Conservation (phyloP, 1,284 basidiomycete species). For the Earliella scabrosa region DNA sequence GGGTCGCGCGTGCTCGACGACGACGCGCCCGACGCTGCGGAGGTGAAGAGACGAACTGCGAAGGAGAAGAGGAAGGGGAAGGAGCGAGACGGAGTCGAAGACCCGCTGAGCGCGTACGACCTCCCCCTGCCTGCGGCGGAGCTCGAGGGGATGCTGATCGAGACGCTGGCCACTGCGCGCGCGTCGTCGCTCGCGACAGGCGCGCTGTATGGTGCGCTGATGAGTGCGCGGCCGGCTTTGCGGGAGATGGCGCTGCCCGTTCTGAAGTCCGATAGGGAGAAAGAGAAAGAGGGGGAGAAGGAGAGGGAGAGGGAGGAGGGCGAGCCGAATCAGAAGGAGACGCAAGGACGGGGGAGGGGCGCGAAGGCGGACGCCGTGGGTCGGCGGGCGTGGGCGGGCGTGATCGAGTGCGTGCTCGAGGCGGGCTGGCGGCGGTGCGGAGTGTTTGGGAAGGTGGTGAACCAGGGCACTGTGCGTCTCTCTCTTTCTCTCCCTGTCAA, state of each 20-base stretch:
- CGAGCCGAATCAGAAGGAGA: slow-evolving; percentile 1
- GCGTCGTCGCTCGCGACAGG: slow-evolving; percentile 67
- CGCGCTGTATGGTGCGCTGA: slow-evolving; percentile 54
- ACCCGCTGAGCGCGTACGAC: slow-evolving; percentile 7
- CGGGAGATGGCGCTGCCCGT: slow-evolving; percentile 19
- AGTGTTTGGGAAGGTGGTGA: slow-evolving; percentile 74
- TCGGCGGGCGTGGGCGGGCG: slow-evolving; percentile 47
- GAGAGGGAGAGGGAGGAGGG: slow-evolving; percentile 8
- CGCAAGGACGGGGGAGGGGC: slow-evolving; percentile 1
- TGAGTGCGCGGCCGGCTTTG: slow-evolving; percentile 57
- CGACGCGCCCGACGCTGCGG: not conserved
- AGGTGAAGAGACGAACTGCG: not conserved
- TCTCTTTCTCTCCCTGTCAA: not conserved
- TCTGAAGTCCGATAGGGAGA: slow-evolving; percentile 27
- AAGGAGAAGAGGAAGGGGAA: not conserved
- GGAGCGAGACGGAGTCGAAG: not conserved
- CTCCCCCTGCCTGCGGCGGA: slow-evolving; percentile 31
- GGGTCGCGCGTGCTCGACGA: not conserved
- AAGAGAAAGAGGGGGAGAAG: slow-evolving; percentile 24
- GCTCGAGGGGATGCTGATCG: slow-evolving; percentile 64
- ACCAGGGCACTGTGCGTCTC: slow-evolving; percentile 54
- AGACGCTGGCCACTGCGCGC: slow-evolving; percentile 72
- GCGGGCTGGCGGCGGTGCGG: slow-evolving; percentile 54
- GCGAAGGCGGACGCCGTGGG: slow-evolving; percentile 20
- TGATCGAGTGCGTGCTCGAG: slow-evolving; percentile 55